Conservation (phyloP, 169 alveolate genomes). For the Theileria parva region DNA sequence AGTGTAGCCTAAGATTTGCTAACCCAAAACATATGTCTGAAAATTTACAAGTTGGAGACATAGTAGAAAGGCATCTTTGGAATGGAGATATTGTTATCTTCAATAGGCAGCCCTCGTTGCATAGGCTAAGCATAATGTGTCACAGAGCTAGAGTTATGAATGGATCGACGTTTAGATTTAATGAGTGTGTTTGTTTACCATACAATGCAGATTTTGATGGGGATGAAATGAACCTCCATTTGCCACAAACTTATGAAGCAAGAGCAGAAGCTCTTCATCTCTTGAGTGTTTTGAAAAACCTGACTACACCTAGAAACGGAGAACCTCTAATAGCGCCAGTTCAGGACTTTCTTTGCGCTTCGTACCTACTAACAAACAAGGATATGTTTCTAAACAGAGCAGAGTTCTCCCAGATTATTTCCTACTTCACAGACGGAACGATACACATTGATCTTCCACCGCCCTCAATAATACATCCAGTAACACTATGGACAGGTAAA, state of each 20-base stretch:
- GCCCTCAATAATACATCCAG: constrained; percentile 92
- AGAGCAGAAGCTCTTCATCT: constrained; percentile 92
- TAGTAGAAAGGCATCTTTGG: constrained; percentile 96
- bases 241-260: constrained; percentile 98
- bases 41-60: constrained; percentile 88
- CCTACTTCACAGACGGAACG: constrained; percentile 91
- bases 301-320: constrained; percentile 97
- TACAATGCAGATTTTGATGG: constrained; percentile 99
- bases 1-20: constrained; percentile 82
- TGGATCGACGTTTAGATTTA: constrained; percentile 94
- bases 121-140: constrained; percentile 96
- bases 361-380: constrained; percentile 92
- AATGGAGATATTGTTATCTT: constrained; percentile 97
- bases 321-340: constrained; percentile 96
- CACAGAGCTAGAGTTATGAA: constrained; percentile 94
- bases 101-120: constrained; percentile 98
- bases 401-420: constrained; percentile 87
- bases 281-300: constrained; percentile 91
- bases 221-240: constrained; percentile 99
- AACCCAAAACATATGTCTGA: constrained; percentile 83
- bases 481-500: constrained; percentile 98
- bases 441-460: constrained; percentile 88
- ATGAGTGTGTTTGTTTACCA: constrained; percentile 98
- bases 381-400: constrained; percentile 92
- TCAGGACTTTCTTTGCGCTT: constrained; percentile 89